Conservation (phyloP, 208 protist species). For the Ichthyophonus hoferi region DNA sequence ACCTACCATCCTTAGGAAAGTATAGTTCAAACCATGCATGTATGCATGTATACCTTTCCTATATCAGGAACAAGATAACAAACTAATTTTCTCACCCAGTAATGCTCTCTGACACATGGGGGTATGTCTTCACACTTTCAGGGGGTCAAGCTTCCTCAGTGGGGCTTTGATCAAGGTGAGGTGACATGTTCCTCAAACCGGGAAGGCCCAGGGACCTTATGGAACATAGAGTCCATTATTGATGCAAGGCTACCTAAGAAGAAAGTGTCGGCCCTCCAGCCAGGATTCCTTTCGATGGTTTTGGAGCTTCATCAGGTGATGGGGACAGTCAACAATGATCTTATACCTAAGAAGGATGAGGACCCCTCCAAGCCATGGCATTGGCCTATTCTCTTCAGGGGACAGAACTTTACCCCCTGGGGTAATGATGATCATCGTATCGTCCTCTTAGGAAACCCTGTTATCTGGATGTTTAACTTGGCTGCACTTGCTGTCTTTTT, state of each 20-base stretch:
- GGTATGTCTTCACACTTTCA: too few species aligned
- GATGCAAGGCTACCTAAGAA: conserved; percentile 10
- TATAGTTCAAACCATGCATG: too few species aligned
- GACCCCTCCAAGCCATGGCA: conserved; percentile 42
- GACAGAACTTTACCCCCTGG: conserved; percentile 36
- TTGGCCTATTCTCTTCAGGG: conserved; percentile 41
- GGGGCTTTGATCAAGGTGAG: conserved; percentile 49
- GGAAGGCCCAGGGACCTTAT: conserved; percentile 12
- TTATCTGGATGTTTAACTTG: conserved; percentile 24
- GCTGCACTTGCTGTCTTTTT: background rate
- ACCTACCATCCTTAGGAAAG: too few species aligned
- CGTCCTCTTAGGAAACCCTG: conserved; percentile 40
- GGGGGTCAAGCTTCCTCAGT: conserved; percentile 44
- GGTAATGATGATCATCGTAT: conserved; percentile 34
- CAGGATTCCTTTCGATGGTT: conserved; percentile 5
- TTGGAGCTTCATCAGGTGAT: conserved; percentile 40
- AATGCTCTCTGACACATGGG: too few species aligned
- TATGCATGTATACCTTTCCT: too few species aligned
- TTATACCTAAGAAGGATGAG: conserved; percentile 42
- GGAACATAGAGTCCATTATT: conserved; percentile 44
- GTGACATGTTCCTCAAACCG: conserved; percentile 30
- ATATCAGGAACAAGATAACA: too few species aligned
- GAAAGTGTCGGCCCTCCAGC: background rate
- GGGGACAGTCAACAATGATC: conserved; percentile 39
- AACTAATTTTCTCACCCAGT: too few species aligned